Conservation (phyloP, 2,329 filamentous ascomycete species). For the Aspergillus sp. region DNA sequence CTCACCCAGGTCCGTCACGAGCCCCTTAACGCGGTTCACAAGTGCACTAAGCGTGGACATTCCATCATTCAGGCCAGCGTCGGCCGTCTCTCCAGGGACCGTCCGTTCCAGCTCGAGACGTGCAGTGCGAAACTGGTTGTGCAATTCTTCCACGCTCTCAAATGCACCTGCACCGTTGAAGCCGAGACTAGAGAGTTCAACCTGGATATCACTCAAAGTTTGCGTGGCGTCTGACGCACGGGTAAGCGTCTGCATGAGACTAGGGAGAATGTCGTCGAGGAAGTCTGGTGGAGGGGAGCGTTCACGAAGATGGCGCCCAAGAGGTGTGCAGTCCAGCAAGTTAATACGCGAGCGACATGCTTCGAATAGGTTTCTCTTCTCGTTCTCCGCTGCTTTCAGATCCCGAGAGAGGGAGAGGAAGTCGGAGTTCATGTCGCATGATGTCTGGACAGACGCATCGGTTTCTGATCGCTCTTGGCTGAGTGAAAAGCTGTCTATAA, state of each 20-base stretch:
- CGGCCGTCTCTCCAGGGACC: constrained; percentile 45
- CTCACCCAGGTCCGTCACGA: constrained; percentile 34
- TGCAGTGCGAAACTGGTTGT: constrained; percentile 41
- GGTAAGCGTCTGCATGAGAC: constrained; percentile 34
- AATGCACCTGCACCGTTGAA: constrained; percentile 33
- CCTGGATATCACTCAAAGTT: constrained; percentile 34
- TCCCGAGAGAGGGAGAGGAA: constrained; percentile 33
- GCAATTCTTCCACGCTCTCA: constrained; percentile 39
- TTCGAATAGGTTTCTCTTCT: constrained; percentile 41
- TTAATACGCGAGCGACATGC: constrained; percentile 36
- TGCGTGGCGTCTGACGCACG: constrained; percentile 40
- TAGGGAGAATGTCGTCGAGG: constrained; percentile 36
- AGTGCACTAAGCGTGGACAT: constrained; percentile 42
- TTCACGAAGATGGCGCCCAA: constrained; percentile 22
- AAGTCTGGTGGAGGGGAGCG: constrained; percentile 40
- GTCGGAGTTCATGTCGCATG: constrained; percentile 25
- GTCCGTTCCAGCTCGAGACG: constrained; percentile 45
- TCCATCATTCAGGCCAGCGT: constrained; percentile 38
- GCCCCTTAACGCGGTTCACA: constrained; percentile 36
- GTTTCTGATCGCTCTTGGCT: constrained; percentile 7
- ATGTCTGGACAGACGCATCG: constrained; percentile 21
- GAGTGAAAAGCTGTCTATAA: constrained; percentile 21
- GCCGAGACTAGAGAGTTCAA: constrained; percentile 39
- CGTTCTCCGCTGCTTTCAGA: constrained; percentile 39
- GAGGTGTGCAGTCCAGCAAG: constrained; percentile 21